Evolutionary conservation across 2,329 filamentous ascomycete genomes (phyloP).

Genomic region (Talaromyces sp.): DNA sequence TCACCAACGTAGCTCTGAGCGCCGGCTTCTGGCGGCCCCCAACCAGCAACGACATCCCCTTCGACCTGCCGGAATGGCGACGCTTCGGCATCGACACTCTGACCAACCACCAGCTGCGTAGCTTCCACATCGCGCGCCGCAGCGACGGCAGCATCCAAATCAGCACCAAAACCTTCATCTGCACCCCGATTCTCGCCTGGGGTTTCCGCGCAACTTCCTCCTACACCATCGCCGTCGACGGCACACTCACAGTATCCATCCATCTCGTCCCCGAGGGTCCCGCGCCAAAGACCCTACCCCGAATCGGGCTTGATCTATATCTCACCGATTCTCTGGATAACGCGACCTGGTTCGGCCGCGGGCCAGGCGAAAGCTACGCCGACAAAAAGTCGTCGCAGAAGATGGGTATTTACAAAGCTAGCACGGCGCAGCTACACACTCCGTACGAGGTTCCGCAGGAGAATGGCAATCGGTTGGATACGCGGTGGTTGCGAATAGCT

Average conservation of each 20-base stretch:
- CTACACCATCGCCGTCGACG: not conserved
- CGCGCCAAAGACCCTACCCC: not conserved
- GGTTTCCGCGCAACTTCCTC: not conserved
- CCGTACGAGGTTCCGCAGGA: not conserved
- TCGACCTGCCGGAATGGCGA: constrained; percentile 27
- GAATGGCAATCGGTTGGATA: not conserved
- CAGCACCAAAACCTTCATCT: not conserved
- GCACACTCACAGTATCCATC: not conserved
- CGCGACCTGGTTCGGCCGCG: not conserved
- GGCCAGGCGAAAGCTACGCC: not conserved
- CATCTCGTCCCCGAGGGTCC: not conserved
- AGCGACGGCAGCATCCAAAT: not conserved
- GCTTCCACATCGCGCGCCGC: not conserved
- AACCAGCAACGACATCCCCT: constrained; percentile 32
- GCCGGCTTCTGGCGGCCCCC: constrained; percentile 33
- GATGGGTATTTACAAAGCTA: not conserved
- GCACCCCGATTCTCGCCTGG: not conserved
- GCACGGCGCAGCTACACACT: not conserved
- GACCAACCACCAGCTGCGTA: not conserved
- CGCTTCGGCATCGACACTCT: constrained; percentile 22
- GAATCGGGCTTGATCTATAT: not conserved
- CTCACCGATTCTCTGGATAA: not conserved
- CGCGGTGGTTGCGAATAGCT: not conserved
- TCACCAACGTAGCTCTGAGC: not conserved
- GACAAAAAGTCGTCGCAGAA: not conserved